Percentiles rank a stretch among this genome's conserved stretches.
phyloP scores from a whole-genome alignment of 805 yeast species.

The Cyberlindnera subsufficiens region DNA sequence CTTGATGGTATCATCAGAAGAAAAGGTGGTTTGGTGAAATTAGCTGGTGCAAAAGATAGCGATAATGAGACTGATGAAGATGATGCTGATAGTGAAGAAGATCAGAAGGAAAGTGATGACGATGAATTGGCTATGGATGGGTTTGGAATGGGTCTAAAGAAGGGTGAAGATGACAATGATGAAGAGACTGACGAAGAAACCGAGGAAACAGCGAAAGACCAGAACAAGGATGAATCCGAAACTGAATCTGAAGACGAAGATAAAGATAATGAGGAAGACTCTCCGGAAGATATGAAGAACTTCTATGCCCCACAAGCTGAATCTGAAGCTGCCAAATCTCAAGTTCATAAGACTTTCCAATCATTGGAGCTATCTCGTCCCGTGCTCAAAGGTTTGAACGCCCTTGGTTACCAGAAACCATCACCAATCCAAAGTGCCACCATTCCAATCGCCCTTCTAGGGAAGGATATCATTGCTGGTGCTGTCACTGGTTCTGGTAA shows the following conservation, averaged over 20 bases:
- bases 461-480: conserved; percentile 97
- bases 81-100: conserved; percentile 29
- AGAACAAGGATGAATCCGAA: conserved; percentile 27
- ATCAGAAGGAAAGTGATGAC: conserved; percentile 29
- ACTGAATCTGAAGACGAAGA: conserved; percentile 24
- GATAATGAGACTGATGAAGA: conserved; percentile 38
- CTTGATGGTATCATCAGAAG: conserved; percentile 81
- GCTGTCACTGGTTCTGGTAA: conserved; percentile 99
- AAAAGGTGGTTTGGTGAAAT: conserved; percentile 69
- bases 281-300: conserved; percentile 77
- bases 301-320: conserved; percentile 62
- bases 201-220: conserved; percentile 18
- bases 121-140: conserved; percentile 43
- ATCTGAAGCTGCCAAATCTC: conserved; percentile 45
- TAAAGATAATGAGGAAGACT: conserved; percentile 45
- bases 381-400: conserved; percentile 72
- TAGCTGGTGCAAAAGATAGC: conserved; percentile 38
- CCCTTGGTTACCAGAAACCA: conserved; percentile 80
- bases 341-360: conserved; percentile 61
- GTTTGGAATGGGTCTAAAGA: conserved; percentile 31
- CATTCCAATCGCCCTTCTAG: conserved; percentile 87
- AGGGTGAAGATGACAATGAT: conserved; percentile 27
- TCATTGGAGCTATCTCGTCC: conserved; percentile 85
- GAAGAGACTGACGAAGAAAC: conserved; percentile 30
- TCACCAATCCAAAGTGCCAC: conserved; percentile 93